Evolutionary conservation across 305 asterid genomes (phyloP).

Genomic region (Fraxinus xanthoxyloides): DNA sequence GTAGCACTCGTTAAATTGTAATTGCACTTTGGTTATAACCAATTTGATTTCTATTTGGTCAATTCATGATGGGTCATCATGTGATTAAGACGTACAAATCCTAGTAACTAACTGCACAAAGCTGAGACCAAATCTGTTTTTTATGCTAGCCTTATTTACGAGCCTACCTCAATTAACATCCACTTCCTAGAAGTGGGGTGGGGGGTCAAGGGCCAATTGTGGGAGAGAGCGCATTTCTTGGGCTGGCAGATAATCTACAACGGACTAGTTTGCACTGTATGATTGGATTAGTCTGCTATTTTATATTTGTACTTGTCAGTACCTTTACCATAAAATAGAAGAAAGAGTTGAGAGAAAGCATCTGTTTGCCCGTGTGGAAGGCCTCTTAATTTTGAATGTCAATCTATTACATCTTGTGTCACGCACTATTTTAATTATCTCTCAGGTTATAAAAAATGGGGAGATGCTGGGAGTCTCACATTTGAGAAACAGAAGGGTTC

Average conservation of each 20-base stretch:
- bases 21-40: neutral
- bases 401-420: conserved; percentile 16
- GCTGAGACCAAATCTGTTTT: neutral
- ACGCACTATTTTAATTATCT: conserved; percentile 13
- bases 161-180: neutral
- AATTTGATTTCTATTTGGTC: conserved; percentile 1
- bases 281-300: neutral
- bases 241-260: neutral
- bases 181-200: conserved; percentile 4
- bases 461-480: conserved; percentile 99
- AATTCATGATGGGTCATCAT: conserved; percentile 4
- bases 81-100: conserved; percentile 11
- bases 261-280: neutral
- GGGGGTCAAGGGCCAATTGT: neutral
- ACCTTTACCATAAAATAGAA: neutral
- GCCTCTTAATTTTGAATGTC: conserved; percentile 2
- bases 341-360: neutral
- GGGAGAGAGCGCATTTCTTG: neutral
- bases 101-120: conserved; percentile 5
- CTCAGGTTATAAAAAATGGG: conserved; percentile 95
- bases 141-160: neutral
- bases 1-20: neutral
- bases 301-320: neutral
- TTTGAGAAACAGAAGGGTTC: conserved; percentile 86
- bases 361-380: conserved; percentile 1